Percentiles rank a stretch among this genome's conserved stretches.
Evolutionary conservation across 2,329 filamentous ascomycete genomes (phyloP).

Genomic region (Pestalotiopsis sp.): DNA sequence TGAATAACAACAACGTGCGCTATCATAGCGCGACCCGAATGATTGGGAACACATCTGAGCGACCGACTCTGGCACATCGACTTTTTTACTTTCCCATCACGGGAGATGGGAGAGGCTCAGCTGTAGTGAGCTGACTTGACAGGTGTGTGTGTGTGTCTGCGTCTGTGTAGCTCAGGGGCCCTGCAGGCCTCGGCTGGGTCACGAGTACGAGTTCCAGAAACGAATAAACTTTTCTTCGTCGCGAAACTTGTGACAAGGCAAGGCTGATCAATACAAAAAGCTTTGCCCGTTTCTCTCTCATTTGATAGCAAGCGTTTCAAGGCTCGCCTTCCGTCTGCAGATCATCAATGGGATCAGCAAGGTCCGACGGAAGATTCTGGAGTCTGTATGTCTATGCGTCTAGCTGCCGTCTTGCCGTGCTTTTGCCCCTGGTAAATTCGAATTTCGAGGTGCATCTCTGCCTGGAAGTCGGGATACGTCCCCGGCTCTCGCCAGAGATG

Average conservation of each 20-base stretch:
- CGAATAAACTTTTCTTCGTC: not conserved
- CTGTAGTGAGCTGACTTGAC: not conserved
- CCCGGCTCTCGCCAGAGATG: not conserved
- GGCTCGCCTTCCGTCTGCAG: not conserved
- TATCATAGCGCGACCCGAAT: not conserved
- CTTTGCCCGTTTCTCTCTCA: not conserved
- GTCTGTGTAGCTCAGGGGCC: not conserved
- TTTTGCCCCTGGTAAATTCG: not conserved
- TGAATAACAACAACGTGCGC: not conserved
- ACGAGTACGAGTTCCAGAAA: not conserved
- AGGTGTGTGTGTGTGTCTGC: not conserved
- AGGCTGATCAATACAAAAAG: not conserved
- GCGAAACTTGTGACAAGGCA: not conserved
- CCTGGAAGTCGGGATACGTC: not conserved
- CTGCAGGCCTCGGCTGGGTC: not conserved
- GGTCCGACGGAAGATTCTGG: no score
- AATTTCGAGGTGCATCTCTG: no score
- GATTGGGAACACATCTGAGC: not conserved
- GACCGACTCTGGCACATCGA: not conserved
- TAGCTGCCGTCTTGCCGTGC: not conserved
- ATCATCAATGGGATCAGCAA: not conserved
- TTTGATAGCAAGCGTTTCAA: not conserved
- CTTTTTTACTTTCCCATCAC: not conserved
- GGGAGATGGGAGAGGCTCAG: not conserved
- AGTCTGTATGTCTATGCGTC: not conserved